phyloP scores from a whole-genome alignment of 345 rosid species.

The Angophora floribunda region DNA sequence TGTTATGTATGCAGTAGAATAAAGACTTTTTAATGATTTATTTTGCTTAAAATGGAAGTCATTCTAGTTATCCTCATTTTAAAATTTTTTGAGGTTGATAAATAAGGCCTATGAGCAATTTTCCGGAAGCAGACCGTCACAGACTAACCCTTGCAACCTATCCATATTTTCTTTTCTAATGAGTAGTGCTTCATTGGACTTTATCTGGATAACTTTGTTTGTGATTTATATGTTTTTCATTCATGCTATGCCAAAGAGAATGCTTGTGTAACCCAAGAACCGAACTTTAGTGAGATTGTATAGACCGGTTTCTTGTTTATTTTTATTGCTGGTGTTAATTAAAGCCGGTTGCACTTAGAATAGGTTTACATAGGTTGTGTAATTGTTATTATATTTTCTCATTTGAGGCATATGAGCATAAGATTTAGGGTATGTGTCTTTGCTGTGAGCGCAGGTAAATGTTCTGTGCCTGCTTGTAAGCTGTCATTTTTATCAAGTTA shows the following conservation, averaged over 20 bases:
- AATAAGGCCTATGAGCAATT: not conserved
- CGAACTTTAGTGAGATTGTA: not conserved
- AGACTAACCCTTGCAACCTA: not conserved
- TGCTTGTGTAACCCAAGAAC: not conserved
- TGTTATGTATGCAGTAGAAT: not conserved
- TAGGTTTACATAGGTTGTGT: not conserved
- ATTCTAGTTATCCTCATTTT: not conserved
- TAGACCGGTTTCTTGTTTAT: not conserved
- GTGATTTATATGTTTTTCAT: not conserved
- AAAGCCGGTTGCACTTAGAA: not conserved
- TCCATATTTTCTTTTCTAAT: not conserved
- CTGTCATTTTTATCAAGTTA: not conserved
- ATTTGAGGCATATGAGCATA: not conserved
- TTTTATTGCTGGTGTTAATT: not conserved
- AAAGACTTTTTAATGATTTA: not conserved
- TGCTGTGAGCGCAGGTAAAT: not conserved
- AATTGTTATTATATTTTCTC: not conserved
- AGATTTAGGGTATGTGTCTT: not conserved
- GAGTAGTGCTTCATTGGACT: not conserved
- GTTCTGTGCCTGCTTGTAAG: not conserved
- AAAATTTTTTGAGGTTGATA: not conserved
- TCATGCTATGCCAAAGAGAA: not conserved
- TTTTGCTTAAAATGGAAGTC: not conserved
- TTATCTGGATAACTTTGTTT: not conserved
- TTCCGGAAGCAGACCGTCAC: not conserved